These are phyloP conservation scores for Zymoseptoria pseudotritici DNA, from an alignment of 2,329 filamentous ascomycete genomes.

Conservation along the genomic window DNA sequence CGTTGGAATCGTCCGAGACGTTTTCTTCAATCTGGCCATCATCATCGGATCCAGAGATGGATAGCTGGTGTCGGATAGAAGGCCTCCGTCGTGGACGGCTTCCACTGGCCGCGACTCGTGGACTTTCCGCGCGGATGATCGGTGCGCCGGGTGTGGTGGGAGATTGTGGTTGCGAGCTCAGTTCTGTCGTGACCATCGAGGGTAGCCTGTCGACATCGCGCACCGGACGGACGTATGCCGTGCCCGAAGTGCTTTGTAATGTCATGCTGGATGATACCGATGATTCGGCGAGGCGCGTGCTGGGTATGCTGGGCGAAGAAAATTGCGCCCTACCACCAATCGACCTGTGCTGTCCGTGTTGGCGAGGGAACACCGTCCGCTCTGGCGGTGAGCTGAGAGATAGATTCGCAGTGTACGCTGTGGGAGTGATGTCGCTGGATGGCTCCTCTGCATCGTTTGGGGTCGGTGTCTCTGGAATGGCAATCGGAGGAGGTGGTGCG, in stretches of 20 bases:
- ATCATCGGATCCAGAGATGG: conserved; percentile 76
- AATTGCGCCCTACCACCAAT: conserved; percentile 31
- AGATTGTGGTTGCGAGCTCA: conserved; percentile 84
- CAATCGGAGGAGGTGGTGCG: conserved; percentile 76
- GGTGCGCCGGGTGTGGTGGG: conserved; percentile 76
- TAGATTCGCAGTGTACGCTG: conserved; percentile 44
- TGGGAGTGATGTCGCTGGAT: conserved; percentile 54
- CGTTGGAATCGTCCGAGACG: conserved; percentile 68
- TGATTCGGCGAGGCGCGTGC: conserved; percentile 15
- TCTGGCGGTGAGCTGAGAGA: conserved; percentile 65
- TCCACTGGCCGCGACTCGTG: conserved; percentile 41
- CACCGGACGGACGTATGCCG: conserved; percentile 64
- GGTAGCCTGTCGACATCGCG: conserved; percentile 75
- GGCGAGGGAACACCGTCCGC: conserved; percentile 56
- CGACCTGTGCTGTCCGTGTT: conserved; percentile 44
- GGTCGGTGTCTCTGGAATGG: conserved; percentile 54
- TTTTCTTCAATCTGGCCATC: conserved; percentile 79
- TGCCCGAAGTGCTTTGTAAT: conserved; percentile 22
- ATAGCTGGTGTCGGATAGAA: conserved; percentile 83
- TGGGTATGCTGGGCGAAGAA: conserved; percentile 21
- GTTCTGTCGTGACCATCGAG: conserved; percentile 68
- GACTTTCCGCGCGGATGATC: conserved; percentile 43
- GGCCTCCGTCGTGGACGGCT: conserved; percentile 61
- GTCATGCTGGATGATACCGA: conserved; percentile 23
- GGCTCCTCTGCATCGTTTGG: conserved; percentile 45